A percentile compares a stretch with the other conserved stretches of the same genome.
phyloP scores from a whole-genome alignment of 192 early-diverging fungal genomes.

The Gonapodya prolifera region DNA sequence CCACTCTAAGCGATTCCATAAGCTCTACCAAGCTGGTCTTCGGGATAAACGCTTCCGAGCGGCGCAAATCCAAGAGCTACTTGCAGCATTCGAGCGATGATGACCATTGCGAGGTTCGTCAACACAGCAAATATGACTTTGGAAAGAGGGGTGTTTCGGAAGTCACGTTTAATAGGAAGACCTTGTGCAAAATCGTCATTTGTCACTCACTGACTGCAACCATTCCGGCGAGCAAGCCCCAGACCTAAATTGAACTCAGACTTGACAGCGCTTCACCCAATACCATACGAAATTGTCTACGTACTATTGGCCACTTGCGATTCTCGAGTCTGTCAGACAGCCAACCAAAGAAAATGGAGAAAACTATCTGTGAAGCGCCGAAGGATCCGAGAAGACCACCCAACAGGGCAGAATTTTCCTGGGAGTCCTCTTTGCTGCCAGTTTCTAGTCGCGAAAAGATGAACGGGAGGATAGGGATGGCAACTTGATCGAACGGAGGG shows the following conservation, averaged over 20 bases:
- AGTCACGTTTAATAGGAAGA: no score
- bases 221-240: slow-evolving; percentile 46
- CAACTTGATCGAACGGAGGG: neutral
- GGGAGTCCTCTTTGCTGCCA: neutral
- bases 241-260: no score
- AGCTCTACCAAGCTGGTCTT: neutral
- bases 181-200: no score
- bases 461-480: neutral
- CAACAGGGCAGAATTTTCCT: neutral
- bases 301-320: slow-evolving; percentile 63
- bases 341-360: slow-evolving; percentile 53
- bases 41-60: neutral
- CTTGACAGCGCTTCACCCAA: no score
- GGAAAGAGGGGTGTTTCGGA: no score
- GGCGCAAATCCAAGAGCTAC: slow-evolving; percentile 22
- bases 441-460: neutral
- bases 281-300: no score
- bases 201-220: slow-evolving; percentile 27
- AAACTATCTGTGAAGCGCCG: slow-evolving; percentile 44
- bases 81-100: slow-evolving; percentile 55
- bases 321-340: slow-evolving; percentile 59
- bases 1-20: neutral
- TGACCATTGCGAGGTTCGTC: slow-evolving; percentile 47
- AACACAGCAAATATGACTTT: slow-evolving; percentile 43
- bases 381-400: neutral